A percentile compares a stretch with the other conserved stretches of the same genome.
These are phyloP conservation scores for Cercophora sp. DNA, from an alignment of 495 filamentous ascomycete species.

Conservation along the genomic window DNA sequence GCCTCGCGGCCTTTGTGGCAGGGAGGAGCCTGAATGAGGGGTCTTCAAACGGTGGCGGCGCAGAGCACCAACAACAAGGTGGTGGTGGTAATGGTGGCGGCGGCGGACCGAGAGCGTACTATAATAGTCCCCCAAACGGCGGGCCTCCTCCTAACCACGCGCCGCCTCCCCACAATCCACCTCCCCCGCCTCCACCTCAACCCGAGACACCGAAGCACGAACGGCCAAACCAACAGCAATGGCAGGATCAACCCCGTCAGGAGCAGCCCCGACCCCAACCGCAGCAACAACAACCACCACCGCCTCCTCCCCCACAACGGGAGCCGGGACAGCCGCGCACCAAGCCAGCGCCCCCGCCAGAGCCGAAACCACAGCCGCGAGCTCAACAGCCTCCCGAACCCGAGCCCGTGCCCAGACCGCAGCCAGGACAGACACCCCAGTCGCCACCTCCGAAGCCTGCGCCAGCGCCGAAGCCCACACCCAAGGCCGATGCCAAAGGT, in stretches of 20 bases:
- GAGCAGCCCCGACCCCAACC: conserved; percentile 13
- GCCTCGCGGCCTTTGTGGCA: conserved; percentile 69
- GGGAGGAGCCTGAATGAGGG: conserved; percentile 41
- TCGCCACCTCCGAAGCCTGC: conserved; percentile 32
- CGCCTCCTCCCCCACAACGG: conserved; percentile 16
- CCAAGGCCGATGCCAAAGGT: conserved; percentile 35
- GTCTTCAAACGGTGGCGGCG: background rate
- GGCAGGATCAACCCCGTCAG: conserved; percentile 34
- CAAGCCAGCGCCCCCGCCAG: conserved; percentile 1
- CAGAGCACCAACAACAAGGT: conserved; percentile 7
- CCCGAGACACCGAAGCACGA: conserved; percentile 27
- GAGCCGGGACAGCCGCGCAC: background rate
- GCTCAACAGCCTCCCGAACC: conserved; percentile 25
- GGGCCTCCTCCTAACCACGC: conserved; percentile 38
- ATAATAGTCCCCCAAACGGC: conserved; percentile 29
- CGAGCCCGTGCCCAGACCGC: conserved; percentile 13
- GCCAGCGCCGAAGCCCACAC: too few relatives aligned
- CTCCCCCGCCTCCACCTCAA: conserved; percentile 31
- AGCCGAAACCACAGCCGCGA: conserved; percentile 8
- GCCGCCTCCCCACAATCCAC: conserved; percentile 34
- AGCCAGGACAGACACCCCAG: conserved; percentile 34
- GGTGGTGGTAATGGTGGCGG: conserved; percentile 19
- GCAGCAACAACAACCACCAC: conserved; percentile 5
- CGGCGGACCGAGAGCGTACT: conserved; percentile 9
- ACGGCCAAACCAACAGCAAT: conserved; percentile 34